A percentile compares a stretch with the other conserved stretches of the same genome.
These are phyloP conservation scores for Senna siamea DNA, from an alignment of 306 rosid genomes.

Conservation along the genomic window DNA sequence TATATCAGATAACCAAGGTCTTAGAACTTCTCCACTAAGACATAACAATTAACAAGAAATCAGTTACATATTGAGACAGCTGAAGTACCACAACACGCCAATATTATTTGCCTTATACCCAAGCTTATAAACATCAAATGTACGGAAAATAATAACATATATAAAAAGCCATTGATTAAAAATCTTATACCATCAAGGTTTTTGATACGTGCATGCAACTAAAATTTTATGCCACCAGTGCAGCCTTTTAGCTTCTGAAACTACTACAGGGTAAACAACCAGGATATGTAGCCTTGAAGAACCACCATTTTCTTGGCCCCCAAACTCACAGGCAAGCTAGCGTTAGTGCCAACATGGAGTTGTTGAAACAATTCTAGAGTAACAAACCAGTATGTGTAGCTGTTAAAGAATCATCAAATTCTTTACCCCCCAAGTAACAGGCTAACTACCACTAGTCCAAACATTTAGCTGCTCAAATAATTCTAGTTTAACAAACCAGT, in stretches of 20 bases:
- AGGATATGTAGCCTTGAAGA: no score
- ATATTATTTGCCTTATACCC: background rate
- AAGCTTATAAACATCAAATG: background rate
- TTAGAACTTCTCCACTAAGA: background rate
- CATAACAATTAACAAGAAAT: background rate
- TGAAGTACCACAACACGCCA: background rate
- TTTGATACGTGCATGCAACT: background rate
- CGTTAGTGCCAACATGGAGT: background rate
- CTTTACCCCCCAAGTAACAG: background rate
- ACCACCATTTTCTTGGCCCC: background rate
- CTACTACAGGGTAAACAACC: no score
- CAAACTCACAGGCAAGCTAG: background rate
- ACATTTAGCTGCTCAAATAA: background rate
- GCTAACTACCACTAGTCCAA: background rate
- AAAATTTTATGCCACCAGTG: no score
- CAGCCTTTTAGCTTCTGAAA: no score
- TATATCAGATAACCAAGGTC: conserved; percentile 13
- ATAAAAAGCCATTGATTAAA: background rate
- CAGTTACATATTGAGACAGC: conserved; percentile 1
- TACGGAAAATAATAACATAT: background rate
- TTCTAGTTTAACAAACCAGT: background rate
- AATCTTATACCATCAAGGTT: background rate
- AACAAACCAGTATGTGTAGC: background rate
- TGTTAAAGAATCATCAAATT: background rate
- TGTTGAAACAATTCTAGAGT: background rate